phyloP scores from a whole-genome alignment of 2,329 filamentous ascomycete genomes.

The Fusarium burgessii region DNA sequence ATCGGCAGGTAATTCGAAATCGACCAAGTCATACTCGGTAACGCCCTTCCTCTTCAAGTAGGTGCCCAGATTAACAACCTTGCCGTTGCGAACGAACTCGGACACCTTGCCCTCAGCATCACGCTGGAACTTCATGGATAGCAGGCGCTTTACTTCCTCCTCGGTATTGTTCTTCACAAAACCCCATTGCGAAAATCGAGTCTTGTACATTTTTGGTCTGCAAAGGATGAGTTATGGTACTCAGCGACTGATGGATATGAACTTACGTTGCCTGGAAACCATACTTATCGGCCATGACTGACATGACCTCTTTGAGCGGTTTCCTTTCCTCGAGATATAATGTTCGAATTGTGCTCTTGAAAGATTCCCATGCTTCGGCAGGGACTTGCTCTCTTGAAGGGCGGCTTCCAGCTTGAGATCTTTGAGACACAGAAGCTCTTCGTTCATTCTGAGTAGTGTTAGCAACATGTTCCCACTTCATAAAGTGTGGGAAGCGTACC shows the following conservation, averaged over 20 bases:
- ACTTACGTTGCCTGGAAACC: slow-evolving; percentile 64
- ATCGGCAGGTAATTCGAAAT: slow-evolving; percentile 58
- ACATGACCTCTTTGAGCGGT: slow-evolving; percentile 65
- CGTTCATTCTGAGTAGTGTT: slow-evolving; percentile 44
- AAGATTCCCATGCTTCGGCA: slow-evolving; percentile 61
- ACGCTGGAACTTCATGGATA: slow-evolving; percentile 65
- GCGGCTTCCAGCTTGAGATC: slow-evolving; percentile 50
- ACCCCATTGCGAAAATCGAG: slow-evolving; percentile 66
- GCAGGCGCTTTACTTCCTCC: slow-evolving; percentile 62
- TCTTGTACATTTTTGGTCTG: slow-evolving; percentile 68
- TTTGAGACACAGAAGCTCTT: slow-evolving; percentile 47
- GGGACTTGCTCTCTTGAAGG: slow-evolving; percentile 59
- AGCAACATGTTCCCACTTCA: neutral
- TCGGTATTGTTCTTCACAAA: slow-evolving; percentile 68
- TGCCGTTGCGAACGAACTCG: slow-evolving; percentile 64
- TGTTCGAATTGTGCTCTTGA: slow-evolving; percentile 59
- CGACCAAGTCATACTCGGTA: slow-evolving; percentile 64
- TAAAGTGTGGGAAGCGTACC: slow-evolving; percentile 41
- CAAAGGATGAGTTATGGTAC: slow-evolving; percentile 22
- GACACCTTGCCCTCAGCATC: slow-evolving; percentile 66
- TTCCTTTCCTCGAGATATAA: slow-evolving; percentile 63
- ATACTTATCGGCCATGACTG: slow-evolving; percentile 62
- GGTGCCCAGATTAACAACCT: slow-evolving; percentile 63
- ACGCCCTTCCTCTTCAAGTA: slow-evolving; percentile 66
- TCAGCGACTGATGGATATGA: neutral